Conservation (phyloP, 169 alveolate genomes). For the Cryptosporidium tyzzeri region DNA sequence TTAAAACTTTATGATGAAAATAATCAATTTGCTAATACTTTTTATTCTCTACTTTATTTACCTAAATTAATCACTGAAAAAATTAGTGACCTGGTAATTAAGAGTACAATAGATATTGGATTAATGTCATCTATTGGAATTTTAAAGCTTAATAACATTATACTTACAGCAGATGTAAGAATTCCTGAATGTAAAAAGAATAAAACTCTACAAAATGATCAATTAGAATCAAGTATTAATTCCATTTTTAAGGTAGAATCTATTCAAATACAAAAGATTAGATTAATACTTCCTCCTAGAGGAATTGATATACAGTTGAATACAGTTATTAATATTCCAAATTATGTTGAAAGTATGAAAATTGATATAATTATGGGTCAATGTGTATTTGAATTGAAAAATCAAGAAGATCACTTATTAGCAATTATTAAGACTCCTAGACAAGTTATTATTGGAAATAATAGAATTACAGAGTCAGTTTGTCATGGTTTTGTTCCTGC, state of each 20-base stretch:
- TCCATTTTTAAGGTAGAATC: slow-evolving; percentile 66
- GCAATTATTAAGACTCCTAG: slow-evolving; percentile 68
- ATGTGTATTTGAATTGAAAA: slow-evolving; percentile 60
- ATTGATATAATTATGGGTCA: slow-evolving; percentile 64
- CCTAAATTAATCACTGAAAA: slow-evolving; percentile 35
- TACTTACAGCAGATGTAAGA: neutral
- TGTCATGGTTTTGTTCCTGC: slow-evolving; percentile 75
- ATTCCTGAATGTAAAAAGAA: slow-evolving; percentile 48
- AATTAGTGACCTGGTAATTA: slow-evolving; percentile 5
- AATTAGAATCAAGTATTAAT: slow-evolving; percentile 12
- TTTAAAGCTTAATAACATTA: slow-evolving; percentile 1
- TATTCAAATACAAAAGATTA: slow-evolving; percentile 56
- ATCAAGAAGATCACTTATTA: slow-evolving; percentile 29
- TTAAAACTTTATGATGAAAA: slow-evolving; percentile 33
- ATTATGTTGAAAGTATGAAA: slow-evolving; percentile 35
- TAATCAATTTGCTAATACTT: slow-evolving; percentile 25
- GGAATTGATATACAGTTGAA: slow-evolving; percentile 62
- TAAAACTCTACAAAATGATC: neutral
- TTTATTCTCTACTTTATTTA: slow-evolving; percentile 22
- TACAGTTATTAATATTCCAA: slow-evolving; percentile 39
- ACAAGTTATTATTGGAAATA: slow-evolving; percentile 60
- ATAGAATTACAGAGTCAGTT: slow-evolving; percentile 57
- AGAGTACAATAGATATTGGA: slow-evolving; percentile 27
- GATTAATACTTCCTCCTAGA: slow-evolving; percentile 69
- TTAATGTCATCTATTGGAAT: slow-evolving; percentile 52